These are phyloP conservation scores for Phaeophleospora eucalypticola DNA, from an alignment of 2,329 filamentous ascomycete genomes.

Conservation along the genomic window DNA sequence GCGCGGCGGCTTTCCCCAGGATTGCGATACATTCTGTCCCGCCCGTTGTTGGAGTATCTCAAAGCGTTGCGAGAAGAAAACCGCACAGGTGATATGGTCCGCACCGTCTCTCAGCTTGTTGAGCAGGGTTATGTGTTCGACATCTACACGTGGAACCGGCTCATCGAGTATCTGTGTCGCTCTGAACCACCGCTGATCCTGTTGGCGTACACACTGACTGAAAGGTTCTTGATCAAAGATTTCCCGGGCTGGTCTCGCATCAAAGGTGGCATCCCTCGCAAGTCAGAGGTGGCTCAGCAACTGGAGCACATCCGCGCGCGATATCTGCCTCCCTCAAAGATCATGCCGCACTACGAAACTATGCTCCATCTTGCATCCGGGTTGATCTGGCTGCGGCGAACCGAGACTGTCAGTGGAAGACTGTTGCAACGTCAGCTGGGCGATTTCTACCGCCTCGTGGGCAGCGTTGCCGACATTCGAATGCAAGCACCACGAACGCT, in stretches of 20 bases:
- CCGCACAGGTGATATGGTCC: conserved; percentile 36
- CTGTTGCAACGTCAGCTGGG: conserved; percentile 25
- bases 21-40: conserved; percentile 38
- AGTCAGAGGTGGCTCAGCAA: conserved; percentile 10
- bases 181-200: conserved; percentile 51
- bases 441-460: conserved; percentile 22
- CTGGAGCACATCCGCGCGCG: conserved; percentile 29
- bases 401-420: conserved; percentile 32
- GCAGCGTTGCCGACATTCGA: conserved; percentile 30
- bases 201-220: conserved; percentile 70
- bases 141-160: conserved; percentile 72
- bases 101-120: conserved; percentile 54
- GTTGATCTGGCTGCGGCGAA: conserved; percentile 32
- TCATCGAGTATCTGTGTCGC: conserved; percentile 64
- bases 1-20: no score
- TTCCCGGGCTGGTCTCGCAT: conserved; percentile 72
- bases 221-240: conserved; percentile 69
- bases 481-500: conserved; percentile 38
- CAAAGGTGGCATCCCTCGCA: background rate
- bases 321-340: conserved; percentile 21
- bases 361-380: conserved; percentile 41
- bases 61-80: conserved; percentile 51
- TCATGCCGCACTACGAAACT: conserved; percentile 43
- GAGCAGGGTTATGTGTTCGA: conserved; percentile 68
- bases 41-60: conserved; percentile 51